These are phyloP conservation scores for Cercospora sp. DNA, from an alignment of 2,329 filamentous ascomycete species.

Conservation along the genomic window DNA sequence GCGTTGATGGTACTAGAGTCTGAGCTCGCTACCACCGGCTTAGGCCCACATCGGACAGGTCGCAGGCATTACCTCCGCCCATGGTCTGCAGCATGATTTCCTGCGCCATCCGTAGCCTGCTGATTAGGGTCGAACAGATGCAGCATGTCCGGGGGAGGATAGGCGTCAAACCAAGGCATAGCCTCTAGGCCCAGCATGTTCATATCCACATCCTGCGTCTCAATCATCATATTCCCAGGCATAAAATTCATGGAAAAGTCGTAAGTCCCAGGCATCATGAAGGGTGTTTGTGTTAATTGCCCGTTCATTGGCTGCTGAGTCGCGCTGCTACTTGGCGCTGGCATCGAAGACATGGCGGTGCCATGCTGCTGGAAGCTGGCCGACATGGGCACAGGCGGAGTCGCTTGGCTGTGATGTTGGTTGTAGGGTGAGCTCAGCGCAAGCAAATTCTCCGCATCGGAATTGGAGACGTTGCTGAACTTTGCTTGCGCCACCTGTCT, in stretches of 20 bases:
- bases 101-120: constrained; percentile 11
- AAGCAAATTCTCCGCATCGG: constrained; percentile 39
- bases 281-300: constrained; percentile 3
- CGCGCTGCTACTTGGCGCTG: constrained; percentile 14
- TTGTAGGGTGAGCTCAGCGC: constrained; percentile 51
- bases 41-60: not conserved
- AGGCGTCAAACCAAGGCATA: constrained; percentile 73
- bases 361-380: constrained; percentile 11
- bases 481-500: constrained; percentile 15
- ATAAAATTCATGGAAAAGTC: constrained; percentile 35
- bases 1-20: not conserved
- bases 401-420: constrained; percentile 25
- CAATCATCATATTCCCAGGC: constrained; percentile 63
- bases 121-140: constrained; percentile 26
- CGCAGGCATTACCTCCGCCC: not conserved
- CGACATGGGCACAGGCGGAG: constrained; percentile 15
- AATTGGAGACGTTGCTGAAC: constrained; percentile 16
- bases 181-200: constrained; percentile 66
- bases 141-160: constrained; percentile 50
- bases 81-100: constrained; percentile 11
- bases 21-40: not conserved
- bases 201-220: constrained; percentile 77
- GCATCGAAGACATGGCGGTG: constrained; percentile 13
- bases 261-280: constrained; percentile 3
- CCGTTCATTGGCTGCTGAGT: constrained; percentile 27